Base-by-base conservation (phyloP, 345 rosid species). In the Microcos paniculata region DNA sequence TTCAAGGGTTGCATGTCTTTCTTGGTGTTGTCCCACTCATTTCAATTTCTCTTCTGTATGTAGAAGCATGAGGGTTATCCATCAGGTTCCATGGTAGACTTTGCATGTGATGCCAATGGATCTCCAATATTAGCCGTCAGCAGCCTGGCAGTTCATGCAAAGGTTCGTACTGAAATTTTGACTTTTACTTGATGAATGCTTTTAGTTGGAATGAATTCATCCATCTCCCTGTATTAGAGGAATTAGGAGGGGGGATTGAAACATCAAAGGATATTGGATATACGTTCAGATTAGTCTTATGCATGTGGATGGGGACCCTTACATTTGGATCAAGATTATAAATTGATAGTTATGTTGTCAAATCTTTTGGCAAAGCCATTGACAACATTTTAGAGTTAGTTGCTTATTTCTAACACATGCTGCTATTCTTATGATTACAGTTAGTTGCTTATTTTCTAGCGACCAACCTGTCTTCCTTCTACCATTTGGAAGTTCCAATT, bases 11-110 rank as follows among this genome's bases (percentile, higher is more conserved):
- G 16, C 45, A 31, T 59, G 15, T 14, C 12, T 49, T 51, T 68
- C 24, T 74, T 5, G 6, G 40, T 30, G 16, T 64, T 30, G 33
- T 13, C 38, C 38, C 30, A 35, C 48, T 77, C 13, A 51, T 55
- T 63, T 21, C 13, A 13, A 23, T 31, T 5, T 71, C 72, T 76
- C 64, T 64, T 77, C 4, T 4, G 23, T 77, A 16, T 84, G 83
- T 91, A 94, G 96, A 90, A 87, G 77, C 80, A 84, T 42, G 96
- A 77, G 62, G 97, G 93, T 77, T 95, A 93, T 77, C 98, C 99
- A 55, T 93, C 99, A 48, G 98, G 98, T 1, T 87, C 94, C 4
- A 85, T 89, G 93, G 96, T 96, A 78, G 99, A 93, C 84, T 91
- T 90, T 84, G 96, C 98, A 18, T 90, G 94, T 76, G 98, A 87